Conservation (phyloP, 345 rosid species). For the Populus pruinosa region DNA sequence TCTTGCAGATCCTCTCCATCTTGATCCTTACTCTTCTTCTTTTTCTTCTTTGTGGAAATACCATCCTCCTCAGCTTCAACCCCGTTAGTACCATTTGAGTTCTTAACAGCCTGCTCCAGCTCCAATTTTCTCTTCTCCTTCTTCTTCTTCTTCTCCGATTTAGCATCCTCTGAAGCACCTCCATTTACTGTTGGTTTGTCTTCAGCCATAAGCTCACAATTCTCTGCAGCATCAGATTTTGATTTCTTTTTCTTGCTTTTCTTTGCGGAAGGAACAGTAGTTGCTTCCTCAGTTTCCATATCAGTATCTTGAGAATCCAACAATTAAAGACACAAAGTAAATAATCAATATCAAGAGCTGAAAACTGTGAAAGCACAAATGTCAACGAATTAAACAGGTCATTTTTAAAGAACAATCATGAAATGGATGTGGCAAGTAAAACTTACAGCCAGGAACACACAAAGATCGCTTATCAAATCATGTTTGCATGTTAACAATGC, state of each 20-base stretch:
- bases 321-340: not conserved
- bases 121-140: conserved; percentile 50
- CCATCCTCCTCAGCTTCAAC: conserved; percentile 6
- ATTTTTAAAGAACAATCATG: not conserved
- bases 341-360: not conserved
- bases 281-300: conserved; percentile 47
- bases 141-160: conserved; percentile 53
- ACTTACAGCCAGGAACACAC: not conserved
- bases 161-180: conserved; percentile 37
- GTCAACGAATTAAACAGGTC: not conserved
- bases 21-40: conserved; percentile 34
- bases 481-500: not conserved
- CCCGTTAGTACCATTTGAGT: conserved; percentile 4
- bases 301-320: conserved; percentile 27
- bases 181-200: conserved; percentile 33
- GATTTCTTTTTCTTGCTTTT: conserved; percentile 64
- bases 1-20: conserved; percentile 7
- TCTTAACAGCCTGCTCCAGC: conserved; percentile 22
- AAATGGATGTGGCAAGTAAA: not conserved
- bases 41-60: conserved; percentile 32
- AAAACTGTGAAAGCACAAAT: not conserved
- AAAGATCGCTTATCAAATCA: not conserved
- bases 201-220: conserved; percentile 37
- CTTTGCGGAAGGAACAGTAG: conserved; percentile 44
- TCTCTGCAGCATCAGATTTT: conserved; percentile 31